Evolutionary conservation across 1,139 yeast genomes (phyloP).

Genomic region (Saccharomyces hybrid): DNA sequence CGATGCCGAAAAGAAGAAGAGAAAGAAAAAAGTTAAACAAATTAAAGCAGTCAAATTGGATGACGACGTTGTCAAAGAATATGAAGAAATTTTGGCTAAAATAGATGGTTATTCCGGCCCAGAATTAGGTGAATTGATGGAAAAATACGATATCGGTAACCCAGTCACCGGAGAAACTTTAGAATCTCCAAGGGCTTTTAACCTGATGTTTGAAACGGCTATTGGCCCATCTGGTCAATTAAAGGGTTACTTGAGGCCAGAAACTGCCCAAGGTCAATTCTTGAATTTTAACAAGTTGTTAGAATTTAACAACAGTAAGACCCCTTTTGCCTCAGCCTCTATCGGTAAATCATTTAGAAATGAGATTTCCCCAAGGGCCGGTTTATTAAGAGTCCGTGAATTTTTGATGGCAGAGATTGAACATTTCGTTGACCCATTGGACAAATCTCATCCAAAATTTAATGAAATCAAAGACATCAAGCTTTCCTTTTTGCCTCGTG

Average conservation of each 20-base stretch:
- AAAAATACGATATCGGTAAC: conserved; percentile 72
- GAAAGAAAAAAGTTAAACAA: conserved; percentile 96
- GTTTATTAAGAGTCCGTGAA: conserved; percentile 95
- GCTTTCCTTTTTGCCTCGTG: conserved; percentile 76
- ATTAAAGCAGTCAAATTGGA: conserved; percentile 82
- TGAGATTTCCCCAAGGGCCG: conserved; percentile 97
- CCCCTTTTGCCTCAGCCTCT: conserved; percentile 99
- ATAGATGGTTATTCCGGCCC: conserved; percentile 95
- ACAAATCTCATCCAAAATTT: conserved; percentile 79
- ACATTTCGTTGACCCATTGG: conserved; percentile 90
- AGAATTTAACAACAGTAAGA: conserved; percentile 90
- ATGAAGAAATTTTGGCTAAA: conserved; percentile 73
- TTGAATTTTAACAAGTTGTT: conserved; percentile 87
- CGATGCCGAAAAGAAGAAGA: conserved; percentile 66
- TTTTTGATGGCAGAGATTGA: conserved; percentile 99
- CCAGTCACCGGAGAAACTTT: conserved; percentile 84
- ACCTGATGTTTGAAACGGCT: conserved; percentile 98
- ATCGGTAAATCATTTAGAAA: conserved; percentile 98
- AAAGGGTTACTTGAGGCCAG: conserved; percentile 95
- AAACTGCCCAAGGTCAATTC: conserved; percentile 99
- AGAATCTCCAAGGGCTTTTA: conserved; percentile 90
- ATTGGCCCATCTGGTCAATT: conserved; percentile 97
- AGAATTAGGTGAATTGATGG: conserved; percentile 82
- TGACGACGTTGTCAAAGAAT: conserved; percentile 69
- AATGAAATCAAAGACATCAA: conserved; percentile 63